Percentiles rank a stretch among this genome's conserved stretches.
Conservation (phyloP, 108 stramenopile genomes). For the Nitzschia inconspicua region DNA sequence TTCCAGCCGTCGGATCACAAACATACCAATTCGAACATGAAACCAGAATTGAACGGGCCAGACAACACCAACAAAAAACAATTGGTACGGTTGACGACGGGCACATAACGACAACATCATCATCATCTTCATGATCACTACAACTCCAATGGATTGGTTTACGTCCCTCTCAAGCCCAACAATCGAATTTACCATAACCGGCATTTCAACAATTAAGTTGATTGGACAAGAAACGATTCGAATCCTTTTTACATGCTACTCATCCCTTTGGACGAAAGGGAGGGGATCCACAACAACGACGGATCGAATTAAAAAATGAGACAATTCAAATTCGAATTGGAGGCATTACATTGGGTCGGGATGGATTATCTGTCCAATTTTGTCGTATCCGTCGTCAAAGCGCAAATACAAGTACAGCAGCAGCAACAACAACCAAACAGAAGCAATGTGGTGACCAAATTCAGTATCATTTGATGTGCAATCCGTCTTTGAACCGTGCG, state of each 20-base stretch:
- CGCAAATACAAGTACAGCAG: too few relatives aligned
- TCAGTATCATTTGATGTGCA: too few relatives aligned
- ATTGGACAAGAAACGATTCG: slow-evolving; percentile 53
- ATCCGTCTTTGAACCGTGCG: too few relatives aligned
- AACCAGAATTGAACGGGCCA: slow-evolving; percentile 59
- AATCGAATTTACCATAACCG: slow-evolving; percentile 59
- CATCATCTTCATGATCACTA: too few relatives aligned
- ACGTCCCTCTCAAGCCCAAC: slow-evolving; percentile 49
- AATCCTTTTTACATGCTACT: slow-evolving; percentile 38
- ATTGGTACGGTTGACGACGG: slow-evolving; percentile 42
- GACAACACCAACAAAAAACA: slow-evolving; percentile 52
- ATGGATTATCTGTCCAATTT: slow-evolving; percentile 27
- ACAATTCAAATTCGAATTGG: slow-evolving; percentile 76
- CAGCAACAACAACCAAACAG: too few relatives aligned
- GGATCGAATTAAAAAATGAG: too few relatives aligned
- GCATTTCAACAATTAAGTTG: slow-evolving; percentile 72
- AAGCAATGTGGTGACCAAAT: too few relatives aligned
- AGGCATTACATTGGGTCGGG: slow-evolving; percentile 81
- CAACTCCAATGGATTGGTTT: slow-evolving; percentile 70
- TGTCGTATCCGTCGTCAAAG: too few relatives aligned
- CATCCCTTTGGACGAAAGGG: too few relatives aligned
- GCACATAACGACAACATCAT: too few relatives aligned
- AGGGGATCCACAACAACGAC: too few relatives aligned
- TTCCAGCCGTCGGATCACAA: slow-evolving; percentile 76
- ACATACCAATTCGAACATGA: slow-evolving; percentile 47